phyloP scores from a whole-genome alignment of 495 filamentous ascomycete genomes.

The Oleoguttula mirabilis region DNA sequence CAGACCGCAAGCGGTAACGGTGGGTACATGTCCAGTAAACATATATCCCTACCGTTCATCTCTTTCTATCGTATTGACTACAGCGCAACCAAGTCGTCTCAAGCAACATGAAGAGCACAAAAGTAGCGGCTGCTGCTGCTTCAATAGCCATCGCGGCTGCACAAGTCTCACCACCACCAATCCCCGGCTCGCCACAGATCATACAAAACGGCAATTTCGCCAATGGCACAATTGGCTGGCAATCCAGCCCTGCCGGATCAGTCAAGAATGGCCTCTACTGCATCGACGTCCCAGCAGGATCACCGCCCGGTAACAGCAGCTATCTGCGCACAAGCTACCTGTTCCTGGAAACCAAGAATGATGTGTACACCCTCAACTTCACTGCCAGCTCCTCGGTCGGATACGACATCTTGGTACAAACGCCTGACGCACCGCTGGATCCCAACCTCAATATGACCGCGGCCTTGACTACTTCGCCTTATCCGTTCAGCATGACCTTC shows the following conservation, averaged over 20 bases:
- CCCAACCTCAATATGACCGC: conserved; percentile 13
- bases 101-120: too few relatives aligned
- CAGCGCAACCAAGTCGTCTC: too few relatives aligned
- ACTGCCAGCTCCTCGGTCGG: conserved; percentile 8
- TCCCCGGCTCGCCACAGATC: conserved; percentile 9
- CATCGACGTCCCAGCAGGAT: conserved; percentile 1
- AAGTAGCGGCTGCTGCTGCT: too few relatives aligned
- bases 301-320: conserved; percentile 1
- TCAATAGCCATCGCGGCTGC: too few relatives aligned
- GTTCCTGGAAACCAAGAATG: conserved; percentile 12
- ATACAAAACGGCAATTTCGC: conserved; percentile 8
- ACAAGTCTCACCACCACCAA: conserved; percentile 5
- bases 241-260: conserved; percentile 1
- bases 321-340: conserved; percentile 6
- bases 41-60: too few relatives aligned
- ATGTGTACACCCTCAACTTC: conserved; percentile 14
- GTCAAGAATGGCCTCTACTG: conserved; percentile 9
- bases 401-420: conserved; percentile 10
- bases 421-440: conserved; percentile 9
- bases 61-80: too few relatives aligned
- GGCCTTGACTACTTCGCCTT: conserved; percentile 6
- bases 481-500: conserved; percentile 11
- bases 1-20: too few relatives aligned
- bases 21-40: too few relatives aligned
- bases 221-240: conserved; percentile 10